phyloP scores from a whole-genome alignment of 2,329 filamentous ascomycete genomes.

The Botrytis byssoidea region DNA sequence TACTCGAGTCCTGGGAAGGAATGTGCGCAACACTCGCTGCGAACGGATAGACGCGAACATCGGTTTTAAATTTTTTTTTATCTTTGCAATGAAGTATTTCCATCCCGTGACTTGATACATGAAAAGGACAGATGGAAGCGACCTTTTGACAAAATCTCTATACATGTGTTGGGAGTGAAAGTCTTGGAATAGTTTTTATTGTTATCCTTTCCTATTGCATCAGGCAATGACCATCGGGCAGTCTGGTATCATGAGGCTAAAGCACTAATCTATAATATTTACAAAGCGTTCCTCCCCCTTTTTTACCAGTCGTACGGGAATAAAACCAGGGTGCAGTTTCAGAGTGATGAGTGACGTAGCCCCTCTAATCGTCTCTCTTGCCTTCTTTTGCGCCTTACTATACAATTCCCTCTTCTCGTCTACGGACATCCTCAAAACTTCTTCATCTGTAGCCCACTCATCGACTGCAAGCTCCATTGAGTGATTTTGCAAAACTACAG shows the following conservation, averaged over 20 bases:
- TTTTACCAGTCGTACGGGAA: constrained; percentile 67
- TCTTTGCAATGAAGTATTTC: not conserved
- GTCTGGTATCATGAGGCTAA: constrained; percentile 16
- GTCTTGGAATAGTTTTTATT: not conserved
- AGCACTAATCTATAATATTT: constrained; percentile 31
- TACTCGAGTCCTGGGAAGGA: constrained; percentile 7
- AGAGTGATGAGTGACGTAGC: constrained; percentile 68
- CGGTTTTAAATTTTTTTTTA: not conserved
- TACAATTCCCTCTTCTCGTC: constrained; percentile 32
- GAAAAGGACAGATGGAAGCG: not conserved
- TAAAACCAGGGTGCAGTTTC: constrained; percentile 58
- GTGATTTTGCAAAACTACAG: constrained; percentile 35
- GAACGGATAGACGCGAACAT: not conserved
- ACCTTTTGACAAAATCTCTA: not conserved
- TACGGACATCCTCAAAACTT: constrained; percentile 31
- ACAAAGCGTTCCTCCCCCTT: constrained; percentile 70
- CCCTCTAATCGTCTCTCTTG: constrained; percentile 37
- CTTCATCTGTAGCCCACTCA: constrained; percentile 35
- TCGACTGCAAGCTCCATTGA: constrained; percentile 36
- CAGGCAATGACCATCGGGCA: not conserved
- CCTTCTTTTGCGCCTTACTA: constrained; percentile 44
- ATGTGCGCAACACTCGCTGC: constrained; percentile 1
- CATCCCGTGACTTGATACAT: not conserved
- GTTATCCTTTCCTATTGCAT: not conserved
- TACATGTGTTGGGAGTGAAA: not conserved